Evolutionary conservation across 2,329 filamentous ascomycete genomes (phyloP), one percentile per base, ranked within the genome.

Genomic region (Beauveria scarabaeidicola): DNA sequence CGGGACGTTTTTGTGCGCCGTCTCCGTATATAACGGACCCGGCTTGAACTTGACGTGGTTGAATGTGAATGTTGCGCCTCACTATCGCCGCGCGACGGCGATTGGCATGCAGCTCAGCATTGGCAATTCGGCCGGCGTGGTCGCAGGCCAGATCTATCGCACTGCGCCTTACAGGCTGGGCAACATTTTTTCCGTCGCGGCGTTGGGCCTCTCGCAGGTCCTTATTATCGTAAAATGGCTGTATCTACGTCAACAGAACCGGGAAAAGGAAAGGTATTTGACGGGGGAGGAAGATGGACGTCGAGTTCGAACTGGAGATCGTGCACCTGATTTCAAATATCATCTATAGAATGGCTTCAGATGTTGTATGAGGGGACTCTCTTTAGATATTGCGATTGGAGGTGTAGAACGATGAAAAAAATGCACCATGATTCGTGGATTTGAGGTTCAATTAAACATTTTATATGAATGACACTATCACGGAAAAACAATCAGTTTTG

Each of bases 11-110:
- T 68, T 82, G 13, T 75, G 74, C 51, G 77, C 76, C 2, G 69
- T 78, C 7, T 74, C 76, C 1, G 74, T 78, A 2, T 81, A 81
- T 61, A 76, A 72, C 8, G 74, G 75, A 1, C 73, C 77, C 0
- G 81, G 81, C 0, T 63, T 79, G 17, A 78, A 78, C 63, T 62
- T 76, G 52, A 77, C 75, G 6, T 79, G 77, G 77, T 67, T 78
- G 19, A 76, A 75, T 46, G 72, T 74, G 61, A 79, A 77, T 56
- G 67, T 74, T 9, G 76, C 76, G 21, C 74, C 74, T 3, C 74
- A 79, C 61, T 78, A 77, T 63, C 67, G 74, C 5, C 72, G 77
- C 4, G 77, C 77, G 2, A 75, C 76, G 0, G 74, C 76, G 0
- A 77, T 79, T 50, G 77, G 77, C 9, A 65, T 78, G 53, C 74